A percentile compares a stretch with the other conserved stretches of the same genome.
phyloP scores from a whole-genome alignment of 177 flowering plant species.

The Vitis hybrid region DNA sequence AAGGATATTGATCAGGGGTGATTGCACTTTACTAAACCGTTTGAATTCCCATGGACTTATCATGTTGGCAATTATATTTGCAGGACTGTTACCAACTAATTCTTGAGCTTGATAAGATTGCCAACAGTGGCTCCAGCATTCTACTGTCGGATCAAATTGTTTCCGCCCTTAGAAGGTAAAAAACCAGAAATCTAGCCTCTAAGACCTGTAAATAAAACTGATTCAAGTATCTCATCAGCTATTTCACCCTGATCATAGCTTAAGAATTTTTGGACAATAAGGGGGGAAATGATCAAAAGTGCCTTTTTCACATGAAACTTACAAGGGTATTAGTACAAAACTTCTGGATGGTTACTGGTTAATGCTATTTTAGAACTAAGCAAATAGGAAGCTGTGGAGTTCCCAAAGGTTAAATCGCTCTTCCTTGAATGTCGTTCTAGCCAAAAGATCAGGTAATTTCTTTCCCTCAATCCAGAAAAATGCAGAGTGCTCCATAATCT shows the following conservation, averaged over 20 bases:
- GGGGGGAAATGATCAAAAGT: too few relatives aligned
- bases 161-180: constrained; percentile 32
- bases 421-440: not conserved
- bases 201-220: not conserved
- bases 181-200: not conserved
- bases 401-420: not conserved
- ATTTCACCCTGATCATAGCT: not conserved
- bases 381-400: too few relatives aligned
- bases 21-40: too few relatives aligned
- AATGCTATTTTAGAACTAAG: too few relatives aligned
- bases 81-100: constrained; percentile 41
- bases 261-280: not conserved
- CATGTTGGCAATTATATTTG: not conserved
- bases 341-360: too few relatives aligned
- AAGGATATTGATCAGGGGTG: too few relatives aligned
- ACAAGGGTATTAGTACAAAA: too few relatives aligned
- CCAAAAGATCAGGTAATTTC: not conserved
- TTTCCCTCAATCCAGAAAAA: not conserved
- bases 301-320: not conserved
- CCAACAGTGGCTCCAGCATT: constrained; percentile 2
- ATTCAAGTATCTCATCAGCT: not conserved
- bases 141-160: constrained; percentile 19
- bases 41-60: not conserved
- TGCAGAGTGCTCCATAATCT: not conserved
- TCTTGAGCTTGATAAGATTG: constrained; percentile 33